Evolutionary conservation across 169 alveolate species (phyloP).

Genomic region (Eimeria sp.): DNA sequence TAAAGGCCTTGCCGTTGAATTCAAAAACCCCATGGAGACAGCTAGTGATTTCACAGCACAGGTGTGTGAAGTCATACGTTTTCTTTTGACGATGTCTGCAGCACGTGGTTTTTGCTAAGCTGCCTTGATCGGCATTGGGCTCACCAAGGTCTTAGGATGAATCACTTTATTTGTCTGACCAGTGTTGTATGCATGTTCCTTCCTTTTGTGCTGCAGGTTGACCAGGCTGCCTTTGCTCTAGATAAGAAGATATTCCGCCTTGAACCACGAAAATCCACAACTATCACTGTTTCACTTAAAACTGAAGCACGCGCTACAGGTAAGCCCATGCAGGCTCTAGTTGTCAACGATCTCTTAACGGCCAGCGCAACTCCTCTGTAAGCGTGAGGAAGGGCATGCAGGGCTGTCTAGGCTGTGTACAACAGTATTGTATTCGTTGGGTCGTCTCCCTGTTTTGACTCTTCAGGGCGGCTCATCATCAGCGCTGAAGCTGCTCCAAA

Average conservation of each 20-base stretch:
- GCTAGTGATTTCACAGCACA: conserved; percentile 74
- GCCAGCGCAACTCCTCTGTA: neutral
- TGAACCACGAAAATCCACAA: conserved; percentile 73
- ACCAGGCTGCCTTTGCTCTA: conserved; percentile 66
- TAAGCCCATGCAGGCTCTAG: neutral
- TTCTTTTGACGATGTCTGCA: neutral
- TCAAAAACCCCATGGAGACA: conserved; percentile 74
- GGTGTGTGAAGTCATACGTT: neutral
- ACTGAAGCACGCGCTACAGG: conserved; percentile 75
- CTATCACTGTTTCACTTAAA: conserved; percentile 27
- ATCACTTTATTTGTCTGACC: neutral
- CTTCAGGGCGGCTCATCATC: conserved; percentile 78
- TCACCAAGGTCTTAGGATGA: neutral
- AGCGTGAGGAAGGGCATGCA: neutral
- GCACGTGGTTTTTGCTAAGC: neutral
- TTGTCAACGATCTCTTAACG: neutral
- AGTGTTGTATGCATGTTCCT: neutral
- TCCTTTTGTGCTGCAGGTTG: conserved; percentile 59
- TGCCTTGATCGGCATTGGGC: no score
- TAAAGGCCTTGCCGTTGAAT: conserved; percentile 69
- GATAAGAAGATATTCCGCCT: conserved; percentile 56
- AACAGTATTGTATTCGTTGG: neutral
- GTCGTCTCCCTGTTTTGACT: neutral
- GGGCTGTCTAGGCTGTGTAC: neutral
- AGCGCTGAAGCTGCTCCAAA: conserved; percentile 76